Percentiles rank a stretch among this genome's conserved stretches.
Conservation (phyloP, 2,329 filamentous ascomycete genomes). For the Aplosporella prunicola region DNA sequence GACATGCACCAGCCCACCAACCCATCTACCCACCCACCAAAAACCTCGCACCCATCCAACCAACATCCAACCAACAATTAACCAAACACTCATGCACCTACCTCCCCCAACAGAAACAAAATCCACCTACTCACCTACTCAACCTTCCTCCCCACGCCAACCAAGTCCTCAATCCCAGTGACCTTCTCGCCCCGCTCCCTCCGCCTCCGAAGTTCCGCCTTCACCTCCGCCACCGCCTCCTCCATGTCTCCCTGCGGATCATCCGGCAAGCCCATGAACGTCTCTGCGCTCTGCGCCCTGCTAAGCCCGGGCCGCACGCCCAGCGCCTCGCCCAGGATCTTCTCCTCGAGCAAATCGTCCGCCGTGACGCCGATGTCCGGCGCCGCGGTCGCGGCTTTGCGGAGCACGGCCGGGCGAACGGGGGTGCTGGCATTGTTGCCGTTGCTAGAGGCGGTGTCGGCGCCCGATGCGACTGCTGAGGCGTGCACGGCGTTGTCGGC, state of each 20-base stretch:
- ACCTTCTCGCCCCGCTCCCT: conserved; percentile 34
- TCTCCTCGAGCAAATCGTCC: conserved; percentile 8
- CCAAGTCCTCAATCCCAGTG: no score
- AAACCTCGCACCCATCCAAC: no score
- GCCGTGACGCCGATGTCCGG: not conserved
- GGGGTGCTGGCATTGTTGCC: no score
- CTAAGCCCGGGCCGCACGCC: conserved; percentile 5
- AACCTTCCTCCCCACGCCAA: no score
- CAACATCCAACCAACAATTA: no score
- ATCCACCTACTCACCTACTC: no score
- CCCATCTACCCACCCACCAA: no score
- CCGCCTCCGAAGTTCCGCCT: conserved; percentile 58
- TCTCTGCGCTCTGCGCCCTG: conserved; percentile 4
- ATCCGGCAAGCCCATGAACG: conserved; percentile 45
- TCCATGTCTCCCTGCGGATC: conserved; percentile 68
- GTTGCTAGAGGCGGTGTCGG: not conserved
- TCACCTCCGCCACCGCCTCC: conserved; percentile 68
- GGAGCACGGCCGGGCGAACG: no score
- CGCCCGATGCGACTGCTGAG: conserved; percentile 38
- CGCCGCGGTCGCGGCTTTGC: no score
- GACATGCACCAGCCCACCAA: no score
- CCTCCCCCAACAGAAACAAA: no score
- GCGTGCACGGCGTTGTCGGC: conserved; percentile 13
- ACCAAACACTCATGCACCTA: no score
- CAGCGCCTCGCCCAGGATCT: conserved; percentile 8